Evolutionary conservation across 495 filamentous ascomycete genomes (phyloP), one percentile per base, ranked within the genome.

Genomic region (Neurospora sp.): DNA sequence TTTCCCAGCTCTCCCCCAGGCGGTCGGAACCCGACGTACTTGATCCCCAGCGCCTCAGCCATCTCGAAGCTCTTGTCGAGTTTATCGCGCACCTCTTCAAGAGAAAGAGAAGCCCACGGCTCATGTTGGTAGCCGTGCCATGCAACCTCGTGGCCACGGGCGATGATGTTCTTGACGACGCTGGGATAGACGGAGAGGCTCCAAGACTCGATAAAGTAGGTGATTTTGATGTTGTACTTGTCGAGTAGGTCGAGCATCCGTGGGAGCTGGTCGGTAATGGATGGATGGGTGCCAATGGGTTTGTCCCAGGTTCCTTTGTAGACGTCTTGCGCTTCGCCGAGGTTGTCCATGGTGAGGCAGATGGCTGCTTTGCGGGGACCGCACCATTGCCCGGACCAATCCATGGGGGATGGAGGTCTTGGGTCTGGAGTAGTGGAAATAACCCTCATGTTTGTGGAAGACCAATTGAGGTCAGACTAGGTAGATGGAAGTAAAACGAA

Each of bases 81-180:
- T 41, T 74, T 78, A 10, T 45, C 18, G 38, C 20, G 12, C 70
- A 81, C 78, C 35, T 71, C 71, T 4, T 48, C 70, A 12, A n/a
- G 71, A 3, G 68, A 71, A 12, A 80, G 71, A 9, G 40, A 31
- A 35, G 39, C 68, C 79, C 79, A 81, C 2, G 73, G 69, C 40
- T 82, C 81, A 42, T 82, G 81, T 72, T 80, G 81, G 53, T 59
- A 79, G 12, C 78, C 79, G n/a, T 82, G 81, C 81, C 78, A 82
- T 1, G 78, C 81, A 3, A 81, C 69, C 69, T 82, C 79, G 69
- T 81, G 79, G 0, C 79, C 79, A 3, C 40, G 70, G 9, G 53
- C 48, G 7, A 27, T 35, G 4, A 80, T 53, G 7, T 74, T 70
- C 3, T 18, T 16, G 31, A 81, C 72, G 9, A 74, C 75, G 12